Conservation (phyloP, 352 stramenopile species). For the Pythium myriotylum region DNA sequence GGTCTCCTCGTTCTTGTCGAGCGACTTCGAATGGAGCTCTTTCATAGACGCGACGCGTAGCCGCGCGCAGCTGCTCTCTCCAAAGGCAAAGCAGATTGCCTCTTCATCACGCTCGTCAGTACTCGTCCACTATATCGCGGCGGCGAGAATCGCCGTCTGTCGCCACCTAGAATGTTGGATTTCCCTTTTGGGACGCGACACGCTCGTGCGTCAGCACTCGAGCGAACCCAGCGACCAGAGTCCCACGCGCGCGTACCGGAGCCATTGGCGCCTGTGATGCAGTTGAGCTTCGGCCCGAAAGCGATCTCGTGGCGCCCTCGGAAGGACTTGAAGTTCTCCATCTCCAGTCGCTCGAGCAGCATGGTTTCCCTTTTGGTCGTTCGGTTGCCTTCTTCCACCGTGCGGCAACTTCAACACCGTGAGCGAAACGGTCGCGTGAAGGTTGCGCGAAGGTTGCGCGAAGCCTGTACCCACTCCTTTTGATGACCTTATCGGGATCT, state of each 20-base stretch:
- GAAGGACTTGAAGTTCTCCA: conserved; percentile 56
- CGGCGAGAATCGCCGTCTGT: background rate
- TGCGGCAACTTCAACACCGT: background rate
- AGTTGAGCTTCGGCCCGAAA: conserved; percentile 39
- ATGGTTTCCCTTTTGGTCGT: conserved; percentile 18
- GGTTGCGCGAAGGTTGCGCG: conserved; percentile 1
- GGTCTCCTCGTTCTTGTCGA: conserved; percentile 13
- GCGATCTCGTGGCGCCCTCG: conserved; percentile 33
- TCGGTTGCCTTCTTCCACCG: background rate
- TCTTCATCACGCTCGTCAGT: conserved; percentile 20
- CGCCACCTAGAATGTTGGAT: conserved; percentile 45
- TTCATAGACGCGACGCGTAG: conserved; percentile 40
- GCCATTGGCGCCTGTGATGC: conserved; percentile 48
- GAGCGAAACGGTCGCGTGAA: background rate
- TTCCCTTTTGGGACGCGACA: conserved; percentile 29
- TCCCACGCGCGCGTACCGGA: conserved; percentile 24
- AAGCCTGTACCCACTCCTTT: conserved; percentile 5
- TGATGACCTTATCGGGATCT: background rate
- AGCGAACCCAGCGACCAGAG: background rate
- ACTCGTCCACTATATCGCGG: background rate
- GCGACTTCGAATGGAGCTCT: conserved; percentile 32
- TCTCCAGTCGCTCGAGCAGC: conserved; percentile 37
- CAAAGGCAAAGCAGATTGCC: conserved; percentile 52
- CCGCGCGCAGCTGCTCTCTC: conserved; percentile 30
- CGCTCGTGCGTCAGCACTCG: background rate